Evolutionary conservation across 306 rosid genomes (phyloP).

Genomic region (Rosa multiflora): DNA sequence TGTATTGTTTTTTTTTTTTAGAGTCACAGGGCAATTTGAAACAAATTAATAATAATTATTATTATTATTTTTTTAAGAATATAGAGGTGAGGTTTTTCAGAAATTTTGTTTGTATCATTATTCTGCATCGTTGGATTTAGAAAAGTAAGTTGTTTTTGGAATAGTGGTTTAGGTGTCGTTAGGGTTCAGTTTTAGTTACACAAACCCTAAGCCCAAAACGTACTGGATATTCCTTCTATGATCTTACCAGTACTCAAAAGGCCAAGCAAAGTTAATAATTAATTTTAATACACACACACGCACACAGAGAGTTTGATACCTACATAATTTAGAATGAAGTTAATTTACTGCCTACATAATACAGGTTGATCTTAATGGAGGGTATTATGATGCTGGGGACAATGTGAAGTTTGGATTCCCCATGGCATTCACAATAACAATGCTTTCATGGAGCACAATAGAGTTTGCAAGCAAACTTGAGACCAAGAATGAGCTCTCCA

Average conservation of each 20-base stretch:
- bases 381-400: constrained; percentile 81
- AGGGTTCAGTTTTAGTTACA: neutral
- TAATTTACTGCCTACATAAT: neutral
- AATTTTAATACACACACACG: too few species aligned
- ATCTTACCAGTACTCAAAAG: neutral
- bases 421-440: constrained; percentile 60
- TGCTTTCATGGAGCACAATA: constrained; percentile 68
- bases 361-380: constrained; percentile 55
- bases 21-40: neutral
- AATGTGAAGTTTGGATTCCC: constrained; percentile 63
- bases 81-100: neutral
- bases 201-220: neutral
- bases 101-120: too few species aligned
- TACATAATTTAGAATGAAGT: neutral
- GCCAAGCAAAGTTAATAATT: neutral
- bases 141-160: neutral
- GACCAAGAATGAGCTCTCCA: constrained; percentile 23
- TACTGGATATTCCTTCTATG: neutral
- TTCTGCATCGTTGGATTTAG: too few species aligned
- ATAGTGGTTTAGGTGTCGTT: too few species aligned
- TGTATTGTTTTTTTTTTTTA: too few species aligned
- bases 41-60: too few species aligned
- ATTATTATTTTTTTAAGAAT: neutral
- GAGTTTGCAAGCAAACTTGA: constrained; percentile 38
- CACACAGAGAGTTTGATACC: too few species aligned